These are phyloP conservation scores for Stachybotrys chartarum DNA, from an alignment of 2,329 filamentous ascomycete genomes.

Conservation along the genomic window DNA sequence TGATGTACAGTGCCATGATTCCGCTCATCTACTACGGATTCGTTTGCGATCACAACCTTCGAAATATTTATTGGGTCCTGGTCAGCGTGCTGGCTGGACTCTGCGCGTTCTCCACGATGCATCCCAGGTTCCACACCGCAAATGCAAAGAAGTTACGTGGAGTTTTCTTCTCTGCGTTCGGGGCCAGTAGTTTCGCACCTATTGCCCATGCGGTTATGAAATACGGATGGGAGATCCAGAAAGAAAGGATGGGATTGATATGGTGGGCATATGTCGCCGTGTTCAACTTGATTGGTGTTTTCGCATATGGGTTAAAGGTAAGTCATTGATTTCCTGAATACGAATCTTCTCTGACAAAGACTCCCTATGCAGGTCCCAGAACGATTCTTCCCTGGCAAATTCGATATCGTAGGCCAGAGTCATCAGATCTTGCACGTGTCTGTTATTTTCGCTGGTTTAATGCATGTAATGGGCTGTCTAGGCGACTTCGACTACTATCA, in stretches of 20 bases:
- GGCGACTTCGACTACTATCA: too few relatives aligned
- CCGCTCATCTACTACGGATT: conserved; percentile 11
- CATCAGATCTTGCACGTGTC: conserved; percentile 6
- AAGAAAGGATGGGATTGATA: conserved; percentile 6
- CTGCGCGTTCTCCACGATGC: conserved; percentile 7
- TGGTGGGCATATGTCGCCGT: conserved; percentile 9
- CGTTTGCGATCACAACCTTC: conserved; percentile 7
- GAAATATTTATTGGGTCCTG: conserved; percentile 8
- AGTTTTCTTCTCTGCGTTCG: too few relatives aligned
- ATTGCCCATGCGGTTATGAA: conserved; percentile 8
- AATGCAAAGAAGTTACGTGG: too few relatives aligned
- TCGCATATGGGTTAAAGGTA: conserved; percentile 6
- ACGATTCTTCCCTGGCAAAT: conserved; percentile 4
- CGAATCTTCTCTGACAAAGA: not conserved
- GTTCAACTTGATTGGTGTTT: conserved; percentile 6
- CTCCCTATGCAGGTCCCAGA: conserved; percentile 3
- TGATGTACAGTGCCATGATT: conserved; percentile 9
- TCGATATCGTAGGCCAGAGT: conserved; percentile 6
- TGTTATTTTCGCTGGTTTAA: conserved; percentile 2
- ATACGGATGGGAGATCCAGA: conserved; percentile 10
- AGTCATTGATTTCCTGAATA: not conserved
- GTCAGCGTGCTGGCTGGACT: conserved; percentile 4
- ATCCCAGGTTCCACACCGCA: conserved; percentile 5
- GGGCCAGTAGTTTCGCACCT: not conserved
- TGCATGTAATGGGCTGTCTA: too few relatives aligned